phyloP scores from a whole-genome alignment of 2,329 filamentous ascomycete genomes.

The Colletotrichum chrysophilum region DNA sequence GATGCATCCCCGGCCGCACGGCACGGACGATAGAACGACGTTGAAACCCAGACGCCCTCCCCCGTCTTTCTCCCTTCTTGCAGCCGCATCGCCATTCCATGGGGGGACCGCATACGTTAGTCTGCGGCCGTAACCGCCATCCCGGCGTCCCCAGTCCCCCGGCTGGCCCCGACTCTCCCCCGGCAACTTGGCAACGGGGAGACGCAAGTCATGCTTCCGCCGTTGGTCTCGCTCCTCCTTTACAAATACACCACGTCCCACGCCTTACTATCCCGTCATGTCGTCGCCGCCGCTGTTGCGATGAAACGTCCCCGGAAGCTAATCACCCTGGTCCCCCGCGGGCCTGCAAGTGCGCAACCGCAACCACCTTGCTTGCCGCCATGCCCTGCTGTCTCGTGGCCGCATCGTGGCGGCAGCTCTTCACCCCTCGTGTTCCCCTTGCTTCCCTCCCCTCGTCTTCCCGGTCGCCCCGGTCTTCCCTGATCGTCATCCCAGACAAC shows the following conservation, averaged over 20 bases:
- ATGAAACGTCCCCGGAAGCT: slow-evolving; percentile 11
- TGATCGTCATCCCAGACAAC: background rate
- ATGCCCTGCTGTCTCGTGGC: slow-evolving; percentile 2
- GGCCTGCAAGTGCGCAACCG: background rate
- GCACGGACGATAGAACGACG: slow-evolving; percentile 5
- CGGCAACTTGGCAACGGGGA: slow-evolving; percentile 1
- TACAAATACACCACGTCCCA: slow-evolving; percentile 15
- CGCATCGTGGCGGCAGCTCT: slow-evolving; percentile 16
- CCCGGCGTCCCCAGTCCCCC: background rate
- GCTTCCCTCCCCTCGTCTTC: background rate
- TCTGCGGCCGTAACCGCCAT: slow-evolving; percentile 14
- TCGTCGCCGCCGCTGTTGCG: background rate
- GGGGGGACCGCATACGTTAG: background rate
- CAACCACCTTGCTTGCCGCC: background rate
- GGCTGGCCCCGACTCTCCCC: background rate
- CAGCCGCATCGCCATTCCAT: slow-evolving; percentile 9
- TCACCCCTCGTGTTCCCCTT: slow-evolving; percentile 14
- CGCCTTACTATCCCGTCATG: background rate
- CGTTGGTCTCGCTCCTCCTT: background rate
- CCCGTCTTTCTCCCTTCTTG: background rate
- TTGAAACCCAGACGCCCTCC: slow-evolving; percentile 19
- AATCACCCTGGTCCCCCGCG: background rate
- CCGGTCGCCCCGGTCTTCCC: background rate
- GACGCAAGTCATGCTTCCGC: slow-evolving; percentile 14
- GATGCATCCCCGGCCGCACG: slow-evolving; percentile 5